A percentile compares a stretch with the other conserved stretches of the same genome.
Evolutionary conservation across 2,329 filamentous ascomycete genomes (phyloP).

Genomic region (Aspergillus intermedius): DNA sequence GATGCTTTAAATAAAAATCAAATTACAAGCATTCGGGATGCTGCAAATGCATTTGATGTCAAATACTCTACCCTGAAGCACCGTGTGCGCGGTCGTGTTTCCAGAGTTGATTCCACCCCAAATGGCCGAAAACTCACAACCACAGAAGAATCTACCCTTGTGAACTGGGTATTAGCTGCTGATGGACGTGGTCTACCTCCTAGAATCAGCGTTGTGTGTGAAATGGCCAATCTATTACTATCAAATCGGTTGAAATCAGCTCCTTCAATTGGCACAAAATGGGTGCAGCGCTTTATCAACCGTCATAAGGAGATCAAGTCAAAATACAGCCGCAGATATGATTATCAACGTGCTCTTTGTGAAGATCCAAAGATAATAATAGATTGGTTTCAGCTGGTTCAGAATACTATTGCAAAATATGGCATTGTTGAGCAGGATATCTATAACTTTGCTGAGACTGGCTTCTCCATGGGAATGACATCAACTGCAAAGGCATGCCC

Average conservation of each 20-base stretch:
- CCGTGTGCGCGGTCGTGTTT: no score
- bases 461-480: slow-evolving; percentile 13
- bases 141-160: no score
- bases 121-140: no score
- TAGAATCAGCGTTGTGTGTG: background rate
- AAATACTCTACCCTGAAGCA: no score
- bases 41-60: no score
- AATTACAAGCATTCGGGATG: no score
- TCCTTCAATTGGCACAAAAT: background rate
- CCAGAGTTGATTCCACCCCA: no score
- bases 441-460: slow-evolving; percentile 15
- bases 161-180: no score
- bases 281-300: background rate
- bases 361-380: background rate
- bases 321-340: background rate
- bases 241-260: background rate
- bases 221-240: background rate
- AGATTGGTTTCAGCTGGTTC: background rate
- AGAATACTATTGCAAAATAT: background rate
- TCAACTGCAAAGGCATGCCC: slow-evolving; percentile 6
- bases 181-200: background rate
- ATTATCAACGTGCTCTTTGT: slow-evolving; percentile 2
- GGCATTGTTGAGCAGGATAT: slow-evolving; percentile 5
- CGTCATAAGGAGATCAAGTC: background rate
- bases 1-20: no score